A percentile compares a stretch with the other conserved stretches of the same genome.
Evolutionary conservation across 768 basidiomycete genomes (phyloP).

Genomic region (Termitomyces sp.): DNA sequence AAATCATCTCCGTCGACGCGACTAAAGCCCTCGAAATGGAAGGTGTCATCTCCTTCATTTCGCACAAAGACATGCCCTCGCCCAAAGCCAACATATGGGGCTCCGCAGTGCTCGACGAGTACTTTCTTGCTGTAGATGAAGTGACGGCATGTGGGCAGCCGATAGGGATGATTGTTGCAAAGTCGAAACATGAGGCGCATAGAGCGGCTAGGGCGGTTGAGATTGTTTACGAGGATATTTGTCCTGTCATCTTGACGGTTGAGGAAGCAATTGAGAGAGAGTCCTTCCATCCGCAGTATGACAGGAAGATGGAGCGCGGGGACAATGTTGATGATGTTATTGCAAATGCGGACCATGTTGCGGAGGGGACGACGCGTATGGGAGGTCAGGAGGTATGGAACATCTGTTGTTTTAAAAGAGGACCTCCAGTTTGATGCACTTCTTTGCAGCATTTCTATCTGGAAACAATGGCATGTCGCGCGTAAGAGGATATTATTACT

Average conservation of each 20-base stretch:
- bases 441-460: slow-evolving; percentile 11
- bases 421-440: background rate
- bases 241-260: slow-evolving; percentile 10
- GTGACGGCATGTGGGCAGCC: slow-evolving; percentile 10
- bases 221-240: slow-evolving; percentile 9
- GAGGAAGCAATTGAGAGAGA: slow-evolving; percentile 11
- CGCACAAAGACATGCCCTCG: slow-evolving; percentile 8
- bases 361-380: slow-evolving; percentile 10
- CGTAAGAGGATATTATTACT: background rate
- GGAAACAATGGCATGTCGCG: slow-evolving; percentile 14
- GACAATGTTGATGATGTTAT: slow-evolving; percentile 7
- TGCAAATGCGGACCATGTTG: slow-evolving; percentile 1
- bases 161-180: slow-evolving; percentile 12
- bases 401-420: background rate
- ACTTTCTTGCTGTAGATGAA: slow-evolving; percentile 12
- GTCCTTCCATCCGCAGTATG: slow-evolving; percentile 9
- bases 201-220: slow-evolving; percentile 8
- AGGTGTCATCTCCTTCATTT: slow-evolving; percentile 8
- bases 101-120: slow-evolving; percentile 8
- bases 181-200: slow-evolving; percentile 11
- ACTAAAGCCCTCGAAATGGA: slow-evolving; percentile 10
- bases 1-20: slow-evolving; percentile 10
- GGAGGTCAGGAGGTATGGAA: slow-evolving; percentile 12
- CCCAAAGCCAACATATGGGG: slow-evolving; percentile 13
- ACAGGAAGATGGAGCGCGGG: slow-evolving; percentile 9